A percentile compares a stretch with the other conserved stretches of the same genome.
Conservation (phyloP, 2,329 filamentous ascomycete genomes). For the Cercospora nicotianae region DNA sequence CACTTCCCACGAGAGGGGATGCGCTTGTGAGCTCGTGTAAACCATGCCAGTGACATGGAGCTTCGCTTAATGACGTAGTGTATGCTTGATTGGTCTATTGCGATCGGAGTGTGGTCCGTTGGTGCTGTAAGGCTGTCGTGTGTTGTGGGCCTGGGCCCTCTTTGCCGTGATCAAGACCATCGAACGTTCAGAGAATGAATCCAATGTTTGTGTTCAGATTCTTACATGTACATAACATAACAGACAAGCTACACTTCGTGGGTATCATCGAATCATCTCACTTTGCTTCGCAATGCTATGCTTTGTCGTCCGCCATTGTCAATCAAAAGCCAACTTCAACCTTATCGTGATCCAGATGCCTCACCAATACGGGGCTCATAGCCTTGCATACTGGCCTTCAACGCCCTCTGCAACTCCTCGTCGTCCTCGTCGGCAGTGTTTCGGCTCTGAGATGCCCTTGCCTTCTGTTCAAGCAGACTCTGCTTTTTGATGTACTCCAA, state of each 20-base stretch:
- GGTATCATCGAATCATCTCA: slow-evolving; percentile 9
- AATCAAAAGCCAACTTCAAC: neutral
- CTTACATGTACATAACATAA: neutral
- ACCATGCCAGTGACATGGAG: neutral
- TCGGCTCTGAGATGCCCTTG: slow-evolving; percentile 13
- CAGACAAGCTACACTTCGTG: neutral
- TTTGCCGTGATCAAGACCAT: neutral
- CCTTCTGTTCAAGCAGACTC: slow-evolving; percentile 62
- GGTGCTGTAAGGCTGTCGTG: neutral
- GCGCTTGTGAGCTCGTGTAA: neutral
- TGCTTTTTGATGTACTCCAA: slow-evolving; percentile 77
- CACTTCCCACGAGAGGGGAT: neutral
- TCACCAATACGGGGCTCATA: slow-evolving; percentile 13
- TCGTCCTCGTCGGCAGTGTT: slow-evolving; percentile 30
- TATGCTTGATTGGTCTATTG: neutral
- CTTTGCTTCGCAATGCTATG: neutral
- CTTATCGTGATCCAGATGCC: slow-evolving; percentile 20
- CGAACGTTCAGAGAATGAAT: neutral
- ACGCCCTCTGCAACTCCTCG: slow-evolving; percentile 57
- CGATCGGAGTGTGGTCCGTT: neutral
- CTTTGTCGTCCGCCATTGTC: neutral
- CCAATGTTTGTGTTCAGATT: neutral
- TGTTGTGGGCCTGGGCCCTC: neutral
- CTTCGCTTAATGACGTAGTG: neutral
- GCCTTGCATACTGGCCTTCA: slow-evolving; percentile 57